These are phyloP conservation scores for Nigrograna mackinnonii DNA, from an alignment of 2,329 filamentous ascomycete genomes.

Conservation along the genomic window DNA sequence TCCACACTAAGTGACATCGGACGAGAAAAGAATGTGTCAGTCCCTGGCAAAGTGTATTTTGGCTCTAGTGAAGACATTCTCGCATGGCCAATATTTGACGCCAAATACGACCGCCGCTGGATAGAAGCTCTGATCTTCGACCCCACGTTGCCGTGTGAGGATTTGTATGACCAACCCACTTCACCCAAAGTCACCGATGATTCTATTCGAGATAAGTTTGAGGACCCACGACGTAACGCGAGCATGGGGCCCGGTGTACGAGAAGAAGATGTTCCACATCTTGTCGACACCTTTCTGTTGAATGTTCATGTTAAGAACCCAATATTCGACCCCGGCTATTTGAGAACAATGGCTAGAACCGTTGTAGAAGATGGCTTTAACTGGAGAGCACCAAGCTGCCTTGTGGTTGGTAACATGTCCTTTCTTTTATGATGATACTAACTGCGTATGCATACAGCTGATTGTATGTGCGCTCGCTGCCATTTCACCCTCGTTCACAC, in stretches of 20 bases:
- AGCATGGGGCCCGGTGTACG: constrained; percentile 15
- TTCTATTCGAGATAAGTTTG: neutral
- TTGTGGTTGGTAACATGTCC: constrained; percentile 23
- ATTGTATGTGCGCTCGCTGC: constrained; percentile 35
- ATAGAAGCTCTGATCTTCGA: constrained; percentile 16
- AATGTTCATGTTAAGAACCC: constrained; percentile 41
- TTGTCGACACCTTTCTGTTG: constrained; percentile 30
- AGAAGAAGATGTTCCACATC: constrained; percentile 27
- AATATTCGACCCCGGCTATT: constrained; percentile 27
- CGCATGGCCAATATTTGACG: constrained; percentile 33
- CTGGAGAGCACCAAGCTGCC: constrained; percentile 31
- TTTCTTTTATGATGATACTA: neutral
- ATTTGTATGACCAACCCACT: constrained; percentile 2
- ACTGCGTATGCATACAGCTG: constrained; percentile 16
- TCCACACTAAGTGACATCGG: neutral
- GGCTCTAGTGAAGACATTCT: constrained; percentile 24
- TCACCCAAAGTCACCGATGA: neutral
- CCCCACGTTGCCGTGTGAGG: constrained; percentile 3
- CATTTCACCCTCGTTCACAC: constrained; percentile 22
- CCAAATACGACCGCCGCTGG: constrained; percentile 17
- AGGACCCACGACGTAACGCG: neutral
- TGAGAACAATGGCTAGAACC: constrained; percentile 21
- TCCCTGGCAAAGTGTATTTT: neutral
- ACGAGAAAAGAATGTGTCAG: neutral
- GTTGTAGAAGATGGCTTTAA: constrained; percentile 26